Base-by-base conservation (phyloP, 805 yeast genomes). In the Schizosaccharomyces japonicus region DNA sequence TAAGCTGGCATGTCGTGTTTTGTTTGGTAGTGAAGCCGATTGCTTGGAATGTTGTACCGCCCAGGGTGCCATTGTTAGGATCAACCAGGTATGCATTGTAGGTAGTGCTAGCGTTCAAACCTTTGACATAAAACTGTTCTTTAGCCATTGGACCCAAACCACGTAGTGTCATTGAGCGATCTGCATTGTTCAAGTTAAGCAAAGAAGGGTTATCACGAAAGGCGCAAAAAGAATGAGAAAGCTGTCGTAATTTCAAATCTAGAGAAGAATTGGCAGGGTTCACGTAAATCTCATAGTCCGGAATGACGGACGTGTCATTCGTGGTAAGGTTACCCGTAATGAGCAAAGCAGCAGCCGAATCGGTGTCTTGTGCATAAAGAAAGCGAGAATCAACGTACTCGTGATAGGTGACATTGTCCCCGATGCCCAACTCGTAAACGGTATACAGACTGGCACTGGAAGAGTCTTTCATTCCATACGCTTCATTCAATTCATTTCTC, bases 21-120 rank as follows among this genome's bases (percentile, higher is more conserved):
- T 10, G 73, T 36, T 71, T 68, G 50, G 68, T 57, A n/a, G 52
- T 50, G 49, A 87, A 80, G 32, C 60, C 59, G 39, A 78, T 68
- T 8, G 69, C 68, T 5, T 64, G 59, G 55, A 72, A 80, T 0
- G 80, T 66, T 3, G 74, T 68, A 4, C 92, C 92, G 3, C 92
- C 87, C 2, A 52, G 26, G 51, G 50, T 40, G 11, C 45, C 50
- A 13, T 34, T 52, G 50, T 68, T 66, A 48, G 73, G 72, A 44
- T 72, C 67, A 0, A 78, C 66, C 13, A 84, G 60, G 47, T 73
- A 75, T 0, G 80, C 92, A 2, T 69, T 61, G 56, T 87, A 87
- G 2, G 59, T 57, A 0, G 83, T 69, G 2, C 78, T 71, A 4
- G 65, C 57, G 53, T 77, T 73, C 44, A 87, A 65, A 0, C 78